phyloP scores from a whole-genome alignment of 1,139 yeast species.

The Yamadazyma friedrichii region DNA sequence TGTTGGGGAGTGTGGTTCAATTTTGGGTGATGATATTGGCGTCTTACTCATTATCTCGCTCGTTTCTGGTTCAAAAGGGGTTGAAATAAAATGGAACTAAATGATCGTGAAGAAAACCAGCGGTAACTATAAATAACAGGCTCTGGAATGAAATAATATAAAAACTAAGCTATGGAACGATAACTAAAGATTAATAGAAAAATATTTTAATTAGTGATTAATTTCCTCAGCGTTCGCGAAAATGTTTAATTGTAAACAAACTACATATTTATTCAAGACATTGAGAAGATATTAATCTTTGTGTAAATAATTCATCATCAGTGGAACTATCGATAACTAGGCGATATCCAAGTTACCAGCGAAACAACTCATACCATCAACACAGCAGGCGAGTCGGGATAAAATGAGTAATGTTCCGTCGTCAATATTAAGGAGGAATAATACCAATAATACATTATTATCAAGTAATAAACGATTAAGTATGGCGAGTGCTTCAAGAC shows the following conservation, averaged over 20 bases:
- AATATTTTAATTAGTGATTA: too few relatives aligned
- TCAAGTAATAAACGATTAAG: constrained; percentile 25
- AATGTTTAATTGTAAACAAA: constrained; percentile 3
- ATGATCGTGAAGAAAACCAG: too few relatives aligned
- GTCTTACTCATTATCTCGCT: constrained; percentile 19
- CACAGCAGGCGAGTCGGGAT: neutral
- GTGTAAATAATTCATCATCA: too few relatives aligned
- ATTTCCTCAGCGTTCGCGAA: constrained; percentile 3
- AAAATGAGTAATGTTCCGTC: constrained; percentile 9
- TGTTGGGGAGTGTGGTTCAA: constrained; percentile 4
- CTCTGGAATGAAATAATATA: neutral
- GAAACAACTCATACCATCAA: too few relatives aligned
- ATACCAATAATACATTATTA: neutral
- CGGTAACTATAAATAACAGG: too few relatives aligned
- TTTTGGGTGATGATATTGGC: constrained; percentile 29
- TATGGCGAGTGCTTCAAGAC: constrained; percentile 36
- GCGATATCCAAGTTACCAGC: too few relatives aligned
- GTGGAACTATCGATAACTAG: too few relatives aligned
- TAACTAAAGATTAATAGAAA: too few relatives aligned
- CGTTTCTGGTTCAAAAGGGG: too few relatives aligned
- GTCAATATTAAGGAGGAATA: constrained; percentile 7
- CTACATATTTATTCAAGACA: neutral
- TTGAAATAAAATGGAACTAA: too few relatives aligned
- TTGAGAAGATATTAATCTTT: neutral
- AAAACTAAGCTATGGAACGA: neutral